A percentile compares a stretch with the other conserved stretches of the same genome.
phyloP scores from a whole-genome alignment of 2,329 filamentous ascomycete species.

The Sporothrix pallida region DNA sequence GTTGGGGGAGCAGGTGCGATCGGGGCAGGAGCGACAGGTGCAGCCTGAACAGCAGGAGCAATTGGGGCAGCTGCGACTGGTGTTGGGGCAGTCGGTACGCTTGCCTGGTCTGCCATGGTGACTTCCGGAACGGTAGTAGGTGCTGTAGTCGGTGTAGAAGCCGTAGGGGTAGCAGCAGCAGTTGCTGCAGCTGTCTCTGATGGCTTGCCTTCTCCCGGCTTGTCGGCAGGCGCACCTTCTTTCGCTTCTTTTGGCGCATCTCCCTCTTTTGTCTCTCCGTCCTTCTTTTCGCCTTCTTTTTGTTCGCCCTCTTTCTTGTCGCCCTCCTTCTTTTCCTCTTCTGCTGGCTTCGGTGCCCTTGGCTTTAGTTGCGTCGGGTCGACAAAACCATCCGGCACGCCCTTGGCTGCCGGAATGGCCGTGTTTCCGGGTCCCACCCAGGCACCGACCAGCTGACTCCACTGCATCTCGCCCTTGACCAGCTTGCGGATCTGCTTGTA shows the following conservation, averaged over 20 bases:
- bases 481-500: conserved; percentile 83
- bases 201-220: neutral
- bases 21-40: neutral
- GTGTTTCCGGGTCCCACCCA: conserved; percentile 72
- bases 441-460: conserved; percentile 79
- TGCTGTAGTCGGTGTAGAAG: neutral
- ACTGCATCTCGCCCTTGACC: conserved; percentile 74
- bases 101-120: neutral
- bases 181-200: neutral
- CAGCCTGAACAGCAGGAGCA: neutral
- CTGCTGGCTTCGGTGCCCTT: conserved; percentile 19
- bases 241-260: neutral
- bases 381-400: conserved; percentile 79
- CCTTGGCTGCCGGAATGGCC: conserved; percentile 65
- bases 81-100: neutral
- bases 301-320: neutral
- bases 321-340: conserved; percentile 27
- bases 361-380: conserved; percentile 39
- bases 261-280: neutral
- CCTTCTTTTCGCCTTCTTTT: neutral
- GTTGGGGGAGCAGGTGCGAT: neutral
- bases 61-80: no score
- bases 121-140: neutral
- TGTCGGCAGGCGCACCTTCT: neutral
- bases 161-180: neutral